phyloP scores from a whole-genome alignment of 768 basidiomycete species.

The Termitomyces sp. region DNA sequence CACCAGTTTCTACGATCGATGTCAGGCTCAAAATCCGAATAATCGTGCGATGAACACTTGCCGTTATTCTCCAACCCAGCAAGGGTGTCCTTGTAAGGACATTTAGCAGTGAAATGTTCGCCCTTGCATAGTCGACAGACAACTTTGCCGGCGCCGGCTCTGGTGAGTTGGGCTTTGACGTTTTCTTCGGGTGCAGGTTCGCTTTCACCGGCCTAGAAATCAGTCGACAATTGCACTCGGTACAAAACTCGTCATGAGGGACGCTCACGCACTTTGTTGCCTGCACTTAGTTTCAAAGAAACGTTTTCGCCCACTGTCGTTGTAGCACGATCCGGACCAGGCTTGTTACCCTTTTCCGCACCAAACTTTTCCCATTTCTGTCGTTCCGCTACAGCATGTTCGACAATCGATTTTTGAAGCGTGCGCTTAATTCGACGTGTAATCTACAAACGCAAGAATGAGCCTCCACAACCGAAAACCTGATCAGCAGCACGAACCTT shows the following conservation, averaged over 20 bases:
- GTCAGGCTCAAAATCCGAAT: neutral
- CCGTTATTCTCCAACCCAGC: constrained; percentile 64
- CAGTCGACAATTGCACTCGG: neutral
- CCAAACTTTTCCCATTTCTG: constrained; percentile 95
- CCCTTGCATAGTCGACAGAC: constrained; percentile 93
- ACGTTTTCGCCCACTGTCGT: constrained; percentile 77
- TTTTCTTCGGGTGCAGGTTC: constrained; percentile 62
- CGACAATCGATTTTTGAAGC: constrained; percentile 88
- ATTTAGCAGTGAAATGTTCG: constrained; percentile 96
- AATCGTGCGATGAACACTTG: constrained; percentile 18
- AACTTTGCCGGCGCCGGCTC: constrained; percentile 83
- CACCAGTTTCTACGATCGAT: constrained; percentile 19
- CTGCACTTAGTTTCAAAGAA: constrained; percentile 42
- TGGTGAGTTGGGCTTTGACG: constrained; percentile 59
- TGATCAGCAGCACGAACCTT: constrained; percentile 49
- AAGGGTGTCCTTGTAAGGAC: constrained; percentile 95
- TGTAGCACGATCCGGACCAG: constrained; percentile 90
- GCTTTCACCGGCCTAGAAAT: constrained; percentile 50
- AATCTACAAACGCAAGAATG: constrained; percentile 43
- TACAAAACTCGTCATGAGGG: neutral
- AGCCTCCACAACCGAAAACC: neutral
- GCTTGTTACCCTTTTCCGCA: constrained; percentile 76
- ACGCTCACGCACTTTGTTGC: constrained; percentile 47
- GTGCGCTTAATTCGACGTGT: constrained; percentile 83
- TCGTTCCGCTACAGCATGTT: constrained; percentile 89